Conservation (phyloP, 2,329 filamentous ascomycete genomes). For the Verticillium klebahnii region DNA sequence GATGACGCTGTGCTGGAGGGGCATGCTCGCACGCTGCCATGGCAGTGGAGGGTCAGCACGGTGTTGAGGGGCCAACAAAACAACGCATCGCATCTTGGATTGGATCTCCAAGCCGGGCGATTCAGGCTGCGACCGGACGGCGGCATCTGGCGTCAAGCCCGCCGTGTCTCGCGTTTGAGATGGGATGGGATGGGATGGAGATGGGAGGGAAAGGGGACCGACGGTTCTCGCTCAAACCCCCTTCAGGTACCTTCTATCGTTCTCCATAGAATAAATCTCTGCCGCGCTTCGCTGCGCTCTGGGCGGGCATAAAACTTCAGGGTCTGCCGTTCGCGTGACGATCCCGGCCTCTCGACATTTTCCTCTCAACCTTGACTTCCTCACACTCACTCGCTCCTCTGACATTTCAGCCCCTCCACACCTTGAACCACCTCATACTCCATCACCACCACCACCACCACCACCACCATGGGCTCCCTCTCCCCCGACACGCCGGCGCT, state of each 20-base stretch:
- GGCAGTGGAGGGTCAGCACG: not conserved
- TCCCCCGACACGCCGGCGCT: constrained; percentile 49
- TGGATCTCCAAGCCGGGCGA: not conserved
- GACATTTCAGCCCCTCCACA: not conserved
- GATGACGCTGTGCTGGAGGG: not conserved
- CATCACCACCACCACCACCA: not conserved
- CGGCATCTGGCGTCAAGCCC: not conserved
- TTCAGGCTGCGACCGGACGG: not conserved
- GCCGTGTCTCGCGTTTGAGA: not conserved
- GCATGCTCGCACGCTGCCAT: not conserved
- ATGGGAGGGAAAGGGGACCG: not conserved
- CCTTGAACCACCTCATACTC: not conserved
- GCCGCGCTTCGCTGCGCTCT: not conserved
- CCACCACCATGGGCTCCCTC: constrained; percentile 36
- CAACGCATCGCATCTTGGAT: not conserved
- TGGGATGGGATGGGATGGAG: not conserved
- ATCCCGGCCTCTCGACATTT: not conserved
- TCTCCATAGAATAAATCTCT: not conserved
- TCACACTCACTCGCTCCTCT: not conserved
- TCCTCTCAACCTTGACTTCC: not conserved
- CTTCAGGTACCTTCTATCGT: not conserved
- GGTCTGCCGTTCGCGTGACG: not conserved
- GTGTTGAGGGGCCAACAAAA: not conserved
- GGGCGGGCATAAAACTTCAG: not conserved
- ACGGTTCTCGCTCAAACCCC: not conserved